These are phyloP conservation scores for Balansia obtecta DNA, from an alignment of 2,329 filamentous ascomycete genomes.

Conservation along the genomic window DNA sequence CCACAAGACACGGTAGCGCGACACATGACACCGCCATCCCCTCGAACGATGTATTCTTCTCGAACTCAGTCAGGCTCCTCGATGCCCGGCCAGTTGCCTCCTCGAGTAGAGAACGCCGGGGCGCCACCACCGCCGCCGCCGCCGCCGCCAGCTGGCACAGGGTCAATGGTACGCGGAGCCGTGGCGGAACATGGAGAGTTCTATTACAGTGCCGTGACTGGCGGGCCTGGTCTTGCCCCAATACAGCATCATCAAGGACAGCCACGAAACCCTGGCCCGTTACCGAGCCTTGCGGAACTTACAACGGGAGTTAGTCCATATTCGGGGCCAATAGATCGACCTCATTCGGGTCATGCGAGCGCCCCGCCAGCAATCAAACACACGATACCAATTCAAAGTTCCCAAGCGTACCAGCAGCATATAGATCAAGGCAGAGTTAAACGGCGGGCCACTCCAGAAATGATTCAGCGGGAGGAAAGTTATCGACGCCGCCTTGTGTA, in stretches of 20 bases:
- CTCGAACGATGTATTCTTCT: conserved; percentile 26
- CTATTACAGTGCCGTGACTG: conserved; percentile 25
- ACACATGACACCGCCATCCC: conserved; percentile 29
- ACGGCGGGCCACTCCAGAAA: conserved; percentile 38
- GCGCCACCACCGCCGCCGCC: too few relatives aligned
- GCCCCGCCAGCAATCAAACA: conserved; percentile 20
- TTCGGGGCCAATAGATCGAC: conserved; percentile 32
- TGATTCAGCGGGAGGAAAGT: conserved; percentile 30
- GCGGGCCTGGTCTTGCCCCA: conserved; percentile 35
- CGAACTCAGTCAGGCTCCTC: conserved; percentile 21
- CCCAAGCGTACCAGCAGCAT: conserved; percentile 20
- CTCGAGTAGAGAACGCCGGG: conserved; percentile 8
- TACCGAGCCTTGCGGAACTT: conserved; percentile 51
- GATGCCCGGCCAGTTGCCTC: conserved; percentile 22
- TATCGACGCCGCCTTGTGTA: conserved; percentile 25
- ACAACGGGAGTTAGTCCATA: conserved; percentile 52
- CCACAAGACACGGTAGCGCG: conserved; percentile 33
- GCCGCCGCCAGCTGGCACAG: conserved; percentile 15
- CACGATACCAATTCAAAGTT: conserved; percentile 22
- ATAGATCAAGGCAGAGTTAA: conserved; percentile 34
- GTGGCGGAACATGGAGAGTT: conserved; percentile 18
- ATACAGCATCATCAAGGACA: conserved; percentile 35
- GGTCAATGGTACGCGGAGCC: conserved; percentile 11
- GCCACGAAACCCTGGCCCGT: conserved; percentile 28
- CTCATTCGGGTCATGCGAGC: conserved; percentile 16